phyloP scores from a whole-genome alignment of 345 rosid species.

The Physaria fendleri region DNA sequence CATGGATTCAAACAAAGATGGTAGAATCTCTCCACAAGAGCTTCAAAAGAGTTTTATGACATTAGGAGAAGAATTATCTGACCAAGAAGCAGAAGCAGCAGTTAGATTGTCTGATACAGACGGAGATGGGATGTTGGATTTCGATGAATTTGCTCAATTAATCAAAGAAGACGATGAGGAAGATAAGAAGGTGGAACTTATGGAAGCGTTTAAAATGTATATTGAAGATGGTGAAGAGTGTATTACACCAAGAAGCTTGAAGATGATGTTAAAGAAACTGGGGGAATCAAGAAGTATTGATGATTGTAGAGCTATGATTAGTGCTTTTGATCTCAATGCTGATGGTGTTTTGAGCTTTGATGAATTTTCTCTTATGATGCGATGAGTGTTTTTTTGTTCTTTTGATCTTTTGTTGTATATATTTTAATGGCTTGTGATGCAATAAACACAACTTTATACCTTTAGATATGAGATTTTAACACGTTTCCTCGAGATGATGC shows the following conservation, averaged over 20 bases:
- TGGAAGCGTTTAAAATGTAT: slow-evolving; percentile 55
- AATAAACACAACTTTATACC: slow-evolving; percentile 8
- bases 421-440: background rate
- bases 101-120: slow-evolving; percentile 44
- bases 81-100: slow-evolving; percentile 50
- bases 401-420: background rate
- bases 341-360: slow-evolving; percentile 65
- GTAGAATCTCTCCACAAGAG: slow-evolving; percentile 52
- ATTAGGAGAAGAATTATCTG: slow-evolving; percentile 40
- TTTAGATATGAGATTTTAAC: background rate
- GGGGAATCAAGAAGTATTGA: slow-evolving; percentile 43
- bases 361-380: slow-evolving; percentile 67
- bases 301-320: slow-evolving; percentile 59
- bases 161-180: slow-evolving; percentile 40
- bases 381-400: background rate
- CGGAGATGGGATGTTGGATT: slow-evolving; percentile 54
- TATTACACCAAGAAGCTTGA: slow-evolving; percentile 56
- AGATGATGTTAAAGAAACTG: slow-evolving; percentile 45
- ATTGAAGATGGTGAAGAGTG: slow-evolving; percentile 43
- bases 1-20: slow-evolving; percentile 59
- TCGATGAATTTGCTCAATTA: slow-evolving; percentile 46
- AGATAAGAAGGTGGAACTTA: slow-evolving; percentile 39
- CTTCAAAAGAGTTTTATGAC: slow-evolving; percentile 41
- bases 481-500: background rate
- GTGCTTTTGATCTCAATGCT: slow-evolving; percentile 54